These are phyloP conservation scores for Boletus sp. DNA, from an alignment of 768 basidiomycete genomes.

Conservation along the genomic window DNA sequence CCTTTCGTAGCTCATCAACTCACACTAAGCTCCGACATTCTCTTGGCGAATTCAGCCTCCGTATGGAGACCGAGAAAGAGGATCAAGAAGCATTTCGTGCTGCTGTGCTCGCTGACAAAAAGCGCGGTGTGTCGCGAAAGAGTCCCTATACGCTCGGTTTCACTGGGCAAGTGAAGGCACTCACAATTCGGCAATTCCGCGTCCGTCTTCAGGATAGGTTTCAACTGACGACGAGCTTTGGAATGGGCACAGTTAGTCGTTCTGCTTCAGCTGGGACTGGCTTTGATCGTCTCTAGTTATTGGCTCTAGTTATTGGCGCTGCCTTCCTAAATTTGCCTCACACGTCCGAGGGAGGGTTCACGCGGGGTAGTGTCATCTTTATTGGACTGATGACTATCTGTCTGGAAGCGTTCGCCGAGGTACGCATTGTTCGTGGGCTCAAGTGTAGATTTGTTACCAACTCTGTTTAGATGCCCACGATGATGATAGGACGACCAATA, in stretches of 20 bases:
- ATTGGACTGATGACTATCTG: slow-evolving; percentile 61
- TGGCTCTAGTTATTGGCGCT: slow-evolving; percentile 63
- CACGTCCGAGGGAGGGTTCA: slow-evolving; percentile 80
- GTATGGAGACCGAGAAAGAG: slow-evolving; percentile 55
- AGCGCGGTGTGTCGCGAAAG: slow-evolving; percentile 69
- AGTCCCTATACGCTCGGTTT: slow-evolving; percentile 84
- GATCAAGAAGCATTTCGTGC: slow-evolving; percentile 77
- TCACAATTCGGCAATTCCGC: slow-evolving; percentile 72
- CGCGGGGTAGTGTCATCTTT: slow-evolving; percentile 81
- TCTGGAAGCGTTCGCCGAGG: slow-evolving; percentile 72
- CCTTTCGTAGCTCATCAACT: slow-evolving; percentile 51
- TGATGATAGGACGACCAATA: slow-evolving; percentile 80
- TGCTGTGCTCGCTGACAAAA: slow-evolving; percentile 75
- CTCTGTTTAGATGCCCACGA: slow-evolving; percentile 53
- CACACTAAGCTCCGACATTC: slow-evolving; percentile 41
- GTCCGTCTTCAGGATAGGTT: slow-evolving; percentile 73
- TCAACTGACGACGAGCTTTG: slow-evolving; percentile 69
- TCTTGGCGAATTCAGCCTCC: slow-evolving; percentile 52
- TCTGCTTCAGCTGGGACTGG: neutral
- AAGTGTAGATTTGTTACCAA: neutral
- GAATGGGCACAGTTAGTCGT: slow-evolving; percentile 52
- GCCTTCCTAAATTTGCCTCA: slow-evolving; percentile 71
- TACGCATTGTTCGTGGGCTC: slow-evolving; percentile 22
- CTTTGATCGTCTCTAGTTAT: slow-evolving; percentile 7
- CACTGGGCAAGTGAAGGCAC: slow-evolving; percentile 64